Evolutionary conservation across 805 yeast species (phyloP), one percentile per base, ranked within the genome.

Genomic region (Debaryomyces castellii): DNA sequence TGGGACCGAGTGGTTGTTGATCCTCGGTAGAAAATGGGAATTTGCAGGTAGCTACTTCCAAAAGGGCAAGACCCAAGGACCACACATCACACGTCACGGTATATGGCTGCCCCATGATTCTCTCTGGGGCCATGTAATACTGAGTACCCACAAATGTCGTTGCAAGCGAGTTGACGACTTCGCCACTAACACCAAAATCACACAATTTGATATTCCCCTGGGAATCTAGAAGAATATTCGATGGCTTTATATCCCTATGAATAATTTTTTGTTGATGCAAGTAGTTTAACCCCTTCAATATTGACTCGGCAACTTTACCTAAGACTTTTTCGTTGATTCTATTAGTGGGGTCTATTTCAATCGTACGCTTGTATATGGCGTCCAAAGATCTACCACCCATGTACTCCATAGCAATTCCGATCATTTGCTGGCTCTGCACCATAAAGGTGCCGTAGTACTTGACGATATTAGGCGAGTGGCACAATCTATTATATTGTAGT

Each of bases 141-240:
- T 96, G 91, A 0, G 99, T 94, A 2, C 99, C 99, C 0, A 97
- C 94, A 60, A 91, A 94, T 0, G 99, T 94, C 1, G 96, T 89
- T 1, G 98, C 98, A 39, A 94, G 72, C 0, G 97, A 89, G 64
- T 94, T 87, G 25, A 92, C 96, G 16, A 94, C 96, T 59, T 89
- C 97, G 9, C 99, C 99, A 60, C 96, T 85, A 22, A 94, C 99
- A 17, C 99, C 99, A 70, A 94, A 94, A 68, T 94, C 99, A 68
- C 98, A 92, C 43, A 94, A 71, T 63, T 94, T 94, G 42, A 92
- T 91, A 58, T 87, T 84, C 2, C 99, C 99, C 16, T 71, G 54
- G 3, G 68, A 62, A 59, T 88, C 91, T 21, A 94, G 66, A 46
- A 94, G 66, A 45, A 94, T 91, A 60, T 94, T 94, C 51, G 91